Evolutionary conservation across 148 eudicot species (phyloP).

Genomic region (Fagopyrum esculentum): DNA sequence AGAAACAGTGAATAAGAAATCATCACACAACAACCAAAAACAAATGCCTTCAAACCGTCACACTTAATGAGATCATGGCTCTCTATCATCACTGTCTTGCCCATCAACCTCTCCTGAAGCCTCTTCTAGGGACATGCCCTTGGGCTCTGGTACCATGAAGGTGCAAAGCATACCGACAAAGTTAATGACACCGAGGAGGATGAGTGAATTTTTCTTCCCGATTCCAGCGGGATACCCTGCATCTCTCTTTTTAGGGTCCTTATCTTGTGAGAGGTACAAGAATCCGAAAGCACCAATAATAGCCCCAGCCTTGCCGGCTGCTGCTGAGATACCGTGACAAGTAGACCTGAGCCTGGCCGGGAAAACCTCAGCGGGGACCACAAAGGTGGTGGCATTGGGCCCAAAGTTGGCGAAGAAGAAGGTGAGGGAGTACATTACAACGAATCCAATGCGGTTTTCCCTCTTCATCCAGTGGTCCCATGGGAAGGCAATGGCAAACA

Average conservation of each 20-base stretch:
- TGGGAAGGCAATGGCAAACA: slow-evolving; percentile 61
- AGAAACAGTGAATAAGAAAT: not conserved
- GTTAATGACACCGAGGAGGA: slow-evolving; percentile 6
- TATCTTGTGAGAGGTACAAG: slow-evolving; percentile 8
- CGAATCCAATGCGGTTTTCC: no score
- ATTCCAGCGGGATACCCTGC: slow-evolving; percentile 23
- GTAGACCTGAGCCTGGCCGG: slow-evolving; percentile 29
- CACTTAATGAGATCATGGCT: not conserved
- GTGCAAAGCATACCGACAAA: slow-evolving; percentile 1
- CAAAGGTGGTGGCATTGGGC: slow-evolving; percentile 25
- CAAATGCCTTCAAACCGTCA: not conserved
- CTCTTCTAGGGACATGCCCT: not conserved
- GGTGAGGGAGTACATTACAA: no score
- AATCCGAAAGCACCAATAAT: slow-evolving; percentile 26
- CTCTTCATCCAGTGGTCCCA: slow-evolving; percentile 15
- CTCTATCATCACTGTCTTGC: not conserved
- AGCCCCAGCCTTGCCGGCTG: slow-evolving; percentile 27
- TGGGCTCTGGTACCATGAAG: not conserved
- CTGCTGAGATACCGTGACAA: slow-evolving; percentile 25
- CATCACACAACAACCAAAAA: not conserved
- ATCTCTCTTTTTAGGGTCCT: slow-evolving; percentile 15
- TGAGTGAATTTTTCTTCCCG: slow-evolving; percentile 23
- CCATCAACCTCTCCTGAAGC: not conserved
- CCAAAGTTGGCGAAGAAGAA: slow-evolving; percentile 25
- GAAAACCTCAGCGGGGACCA: slow-evolving; percentile 25